Evolutionary conservation across 805 yeast species (phyloP).

Genomic region (Geotrichum ghanense): DNA sequence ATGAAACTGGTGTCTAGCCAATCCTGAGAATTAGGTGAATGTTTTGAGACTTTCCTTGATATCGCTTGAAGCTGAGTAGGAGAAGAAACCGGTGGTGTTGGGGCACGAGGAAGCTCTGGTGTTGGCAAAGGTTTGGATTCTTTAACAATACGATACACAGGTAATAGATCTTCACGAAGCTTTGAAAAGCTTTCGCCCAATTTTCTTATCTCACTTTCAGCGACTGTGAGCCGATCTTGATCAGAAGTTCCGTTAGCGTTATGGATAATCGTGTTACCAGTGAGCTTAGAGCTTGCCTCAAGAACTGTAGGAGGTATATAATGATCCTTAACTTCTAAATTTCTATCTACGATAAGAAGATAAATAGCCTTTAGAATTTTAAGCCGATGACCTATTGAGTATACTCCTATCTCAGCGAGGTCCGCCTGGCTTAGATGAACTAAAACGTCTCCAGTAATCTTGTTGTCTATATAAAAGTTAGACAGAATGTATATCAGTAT

Average conservation of each 20-base stretch:
- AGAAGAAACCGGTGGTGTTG: slow-evolving; percentile 6
- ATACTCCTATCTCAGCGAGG: slow-evolving; percentile 60
- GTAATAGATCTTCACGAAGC: slow-evolving; percentile 53
- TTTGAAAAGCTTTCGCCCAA: slow-evolving; percentile 44
- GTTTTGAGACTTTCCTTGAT: not conserved
- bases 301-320: slow-evolving; percentile 25
- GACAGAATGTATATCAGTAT: not conserved
- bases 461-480: slow-evolving; percentile 37
- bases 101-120: slow-evolving; percentile 28
- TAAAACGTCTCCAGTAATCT: slow-evolving; percentile 62
- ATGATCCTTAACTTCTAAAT: slow-evolving; percentile 14
- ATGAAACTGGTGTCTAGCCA: slow-evolving; percentile 6
- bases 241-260: slow-evolving; percentile 1
- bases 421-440: slow-evolving; percentile 60
- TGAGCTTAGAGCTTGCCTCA: slow-evolving; percentile 19
- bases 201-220: slow-evolving; percentile 28
- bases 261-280: slow-evolving; percentile 6
- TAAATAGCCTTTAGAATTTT: slow-evolving; percentile 48
- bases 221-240: slow-evolving; percentile 24
- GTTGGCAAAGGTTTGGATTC: slow-evolving; percentile 58
- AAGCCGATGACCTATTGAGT: slow-evolving; percentile 43
- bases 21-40: slow-evolving; percentile 5
- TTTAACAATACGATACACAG: slow-evolving; percentile 48
- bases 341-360: slow-evolving; percentile 31
- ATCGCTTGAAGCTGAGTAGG: slow-evolving; percentile 4